These are phyloP conservation scores for Colletotrichum scovillei DNA, from an alignment of 2,329 filamentous ascomycete genomes.

Conservation along the genomic window DNA sequence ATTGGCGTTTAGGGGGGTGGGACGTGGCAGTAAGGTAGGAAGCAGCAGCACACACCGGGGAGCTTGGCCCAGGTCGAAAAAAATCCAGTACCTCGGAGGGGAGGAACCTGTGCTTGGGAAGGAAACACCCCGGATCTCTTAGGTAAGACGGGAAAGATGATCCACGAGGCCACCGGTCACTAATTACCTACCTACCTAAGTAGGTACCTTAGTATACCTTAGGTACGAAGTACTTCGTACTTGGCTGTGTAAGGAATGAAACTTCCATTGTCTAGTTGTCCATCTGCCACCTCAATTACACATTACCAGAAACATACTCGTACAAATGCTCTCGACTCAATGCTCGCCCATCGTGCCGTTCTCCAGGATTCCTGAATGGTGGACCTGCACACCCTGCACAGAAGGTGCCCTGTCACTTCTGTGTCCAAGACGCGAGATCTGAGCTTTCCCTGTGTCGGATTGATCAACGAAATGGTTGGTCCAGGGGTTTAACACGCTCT, in stretches of 20 bases:
- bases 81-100: neutral
- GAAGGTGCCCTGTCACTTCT: neutral
- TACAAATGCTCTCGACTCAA: neutral
- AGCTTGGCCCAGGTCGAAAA: conserved; percentile 15
- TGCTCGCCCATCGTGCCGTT: neutral
- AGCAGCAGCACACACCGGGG: neutral
- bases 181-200: too few species aligned
- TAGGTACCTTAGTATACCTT: too few species aligned
- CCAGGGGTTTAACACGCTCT: conserved; percentile 18
- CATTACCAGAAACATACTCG: neutral
- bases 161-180: neutral
- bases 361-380: too few species aligned
- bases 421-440: conserved; percentile 30
- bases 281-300: too few species aligned
- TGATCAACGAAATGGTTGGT: conserved; percentile 5
- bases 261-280: too few species aligned
- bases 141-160: neutral
- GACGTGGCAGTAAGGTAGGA: neutral
- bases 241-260: too few species aligned
- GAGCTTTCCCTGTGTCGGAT: conserved; percentile 25
- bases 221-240: too few species aligned
- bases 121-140: neutral
- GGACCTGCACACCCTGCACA: neutral
- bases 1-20: conserved; percentile 10
- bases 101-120: neutral